Evolutionary conservation across 345 rosid species (phyloP), one percentile per base, ranked within the genome.

Genomic region (Gossypium ekmanianum): DNA sequence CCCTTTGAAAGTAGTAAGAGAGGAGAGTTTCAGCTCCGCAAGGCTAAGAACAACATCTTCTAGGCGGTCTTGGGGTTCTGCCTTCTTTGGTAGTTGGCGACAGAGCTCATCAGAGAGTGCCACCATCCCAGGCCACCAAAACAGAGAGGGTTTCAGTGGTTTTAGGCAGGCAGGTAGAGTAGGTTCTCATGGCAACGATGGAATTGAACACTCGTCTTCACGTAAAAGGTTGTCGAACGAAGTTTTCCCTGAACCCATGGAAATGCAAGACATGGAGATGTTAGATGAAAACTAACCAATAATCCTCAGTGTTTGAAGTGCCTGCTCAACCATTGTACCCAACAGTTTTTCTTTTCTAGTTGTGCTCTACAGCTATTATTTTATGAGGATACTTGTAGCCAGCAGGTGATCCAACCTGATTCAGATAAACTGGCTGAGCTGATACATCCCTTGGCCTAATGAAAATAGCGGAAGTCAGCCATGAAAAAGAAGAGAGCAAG

Each of bases 1-100:
- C 78, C 98, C 97, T 14, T 72, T 90, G 68, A 94, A 90, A 81
- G 95, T 92, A 39, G 97, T 89, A 63, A 90, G 98, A 45, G 88
- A 81, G 68, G 96, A 91, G 48, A 84, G 85, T 74, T 75, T 83
- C 20, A 82, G 85, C 71, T 91, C 97, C 0, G 92, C 80, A 7
- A 88, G 91, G 81, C 92, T 91, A 34, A 81, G 91, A 70, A 83
- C 89, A 24, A 80, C 82, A 4, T 92, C 97, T 4, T 92, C 98
- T 1, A 87, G 91, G 74, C 82, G 85, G 20, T 91, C 91, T 2
- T 90, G 98, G 91, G 90, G 83, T 61, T 81, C 93, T 20, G 80
- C 92, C 55, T 44, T 91, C 39, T 88, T 91, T 2, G 93, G 98
- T 26, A 92, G 98, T 73, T 91, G 94, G 98, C 89, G 92, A 47